A percentile compares a stretch with the other conserved stretches of the same genome.
Conservation (phyloP, 768 basidiomycete genomes). For the Cystofilobasidium ferigula region DNA sequence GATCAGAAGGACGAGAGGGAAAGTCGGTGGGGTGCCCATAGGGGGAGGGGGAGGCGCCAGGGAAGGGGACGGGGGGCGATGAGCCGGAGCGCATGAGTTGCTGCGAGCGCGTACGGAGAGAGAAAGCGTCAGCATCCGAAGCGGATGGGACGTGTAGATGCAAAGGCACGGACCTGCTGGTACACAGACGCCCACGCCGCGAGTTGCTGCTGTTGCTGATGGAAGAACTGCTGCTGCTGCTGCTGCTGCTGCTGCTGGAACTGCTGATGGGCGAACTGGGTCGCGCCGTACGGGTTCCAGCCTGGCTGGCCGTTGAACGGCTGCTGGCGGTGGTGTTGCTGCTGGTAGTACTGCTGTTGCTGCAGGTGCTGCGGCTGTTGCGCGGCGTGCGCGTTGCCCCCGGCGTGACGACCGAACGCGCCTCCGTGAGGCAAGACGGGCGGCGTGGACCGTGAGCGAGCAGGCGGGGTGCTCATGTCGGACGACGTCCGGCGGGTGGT, state of each 20-base stretch:
- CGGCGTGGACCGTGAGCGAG: slow-evolving; percentile 18
- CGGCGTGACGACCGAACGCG: neutral
- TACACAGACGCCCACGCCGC: slow-evolving; percentile 22
- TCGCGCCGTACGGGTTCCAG: slow-evolving; percentile 2
- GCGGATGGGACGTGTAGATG: neutral
- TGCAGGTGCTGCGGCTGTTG: slow-evolving; percentile 1
- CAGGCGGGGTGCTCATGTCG: slow-evolving; percentile 3
- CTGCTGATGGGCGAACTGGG: neutral
- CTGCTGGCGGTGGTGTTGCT: slow-evolving; percentile 1
- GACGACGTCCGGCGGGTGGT: neutral
- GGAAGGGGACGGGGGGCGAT: slow-evolving; percentile 9
- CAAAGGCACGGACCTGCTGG: slow-evolving; percentile 18
- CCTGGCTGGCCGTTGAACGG: neutral
- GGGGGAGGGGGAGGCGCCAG: neutral
- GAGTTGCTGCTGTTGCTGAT: slow-evolving; percentile 23
- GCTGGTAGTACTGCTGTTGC: neutral
- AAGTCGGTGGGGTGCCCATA: slow-evolving; percentile 11
- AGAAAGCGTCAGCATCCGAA: neutral
- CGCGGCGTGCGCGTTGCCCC: neutral
- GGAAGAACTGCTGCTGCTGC: slow-evolving; percentile 10
- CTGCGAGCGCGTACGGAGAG: neutral
- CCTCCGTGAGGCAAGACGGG: slow-evolving; percentile 3
- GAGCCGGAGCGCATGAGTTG: slow-evolving; percentile 18
- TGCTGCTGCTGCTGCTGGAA: neutral
- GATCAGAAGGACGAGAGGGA: slow-evolving; percentile 5